These are phyloP conservation scores for Fusarium albosuccineum DNA, from an alignment of 2,329 filamentous ascomycete species.

Conservation along the genomic window DNA sequence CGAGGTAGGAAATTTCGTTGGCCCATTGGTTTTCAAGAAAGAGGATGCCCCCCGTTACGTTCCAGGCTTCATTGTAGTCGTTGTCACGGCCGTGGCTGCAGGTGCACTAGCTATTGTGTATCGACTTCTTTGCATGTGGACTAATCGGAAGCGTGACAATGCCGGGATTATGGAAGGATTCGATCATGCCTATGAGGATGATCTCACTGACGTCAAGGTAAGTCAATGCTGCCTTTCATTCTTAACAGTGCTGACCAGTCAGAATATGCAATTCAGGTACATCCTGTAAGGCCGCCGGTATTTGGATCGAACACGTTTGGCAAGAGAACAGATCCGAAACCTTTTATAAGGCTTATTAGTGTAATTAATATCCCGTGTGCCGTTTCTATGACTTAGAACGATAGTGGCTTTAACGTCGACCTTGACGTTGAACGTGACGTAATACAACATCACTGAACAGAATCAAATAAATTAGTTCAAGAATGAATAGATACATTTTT, in stretches of 20 bases:
- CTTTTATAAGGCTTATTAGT: too few relatives aligned
- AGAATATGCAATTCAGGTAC: slow-evolving; percentile 41
- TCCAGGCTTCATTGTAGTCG: slow-evolving; percentile 55
- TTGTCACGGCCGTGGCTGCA: slow-evolving; percentile 49
- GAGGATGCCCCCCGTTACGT: slow-evolving; percentile 56
- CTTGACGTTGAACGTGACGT: too few relatives aligned
- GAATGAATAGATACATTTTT: too few relatives aligned
- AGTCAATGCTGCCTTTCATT: neutral
- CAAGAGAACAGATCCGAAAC: too few relatives aligned
- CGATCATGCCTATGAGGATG: slow-evolving; percentile 66
- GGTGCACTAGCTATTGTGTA: slow-evolving; percentile 57
- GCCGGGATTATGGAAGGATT: slow-evolving; percentile 60
- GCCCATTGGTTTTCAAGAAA: slow-evolving; percentile 57
- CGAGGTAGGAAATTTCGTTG: slow-evolving; percentile 56
- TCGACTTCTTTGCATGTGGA: slow-evolving; percentile 58
- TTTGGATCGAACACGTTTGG: too few relatives aligned
- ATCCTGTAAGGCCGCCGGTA: slow-evolving; percentile 12
- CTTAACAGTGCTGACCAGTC: neutral
- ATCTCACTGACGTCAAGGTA: slow-evolving; percentile 59
- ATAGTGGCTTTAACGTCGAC: too few relatives aligned
- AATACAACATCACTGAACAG: too few relatives aligned
- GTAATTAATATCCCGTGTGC: too few relatives aligned
- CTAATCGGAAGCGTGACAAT: slow-evolving; percentile 58
- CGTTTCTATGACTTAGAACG: too few relatives aligned
- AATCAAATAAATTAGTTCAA: too few relatives aligned